phyloP scores from a whole-genome alignment of 2,329 filamentous ascomycete species.

The Hypoxylon rubiginosum region DNA sequence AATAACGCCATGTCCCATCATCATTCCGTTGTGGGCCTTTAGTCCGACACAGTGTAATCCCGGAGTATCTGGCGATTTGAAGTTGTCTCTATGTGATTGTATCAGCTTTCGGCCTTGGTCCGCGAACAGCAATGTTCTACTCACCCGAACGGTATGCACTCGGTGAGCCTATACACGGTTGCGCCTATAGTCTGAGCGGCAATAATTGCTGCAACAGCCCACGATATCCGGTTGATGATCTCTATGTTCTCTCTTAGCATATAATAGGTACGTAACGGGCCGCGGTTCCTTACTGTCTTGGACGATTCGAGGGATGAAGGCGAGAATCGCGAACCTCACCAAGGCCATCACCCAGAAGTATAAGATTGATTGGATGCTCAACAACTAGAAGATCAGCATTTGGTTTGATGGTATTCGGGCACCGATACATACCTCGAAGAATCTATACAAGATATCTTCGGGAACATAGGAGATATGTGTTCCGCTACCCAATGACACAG shows the following conservation, averaged over 20 bases:
- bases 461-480: slow-evolving; percentile 39
- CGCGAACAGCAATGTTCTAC: neutral
- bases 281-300: slow-evolving; percentile 50
- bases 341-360: slow-evolving; percentile 53
- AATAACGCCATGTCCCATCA: slow-evolving; percentile 52
- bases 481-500: slow-evolving; percentile 44
- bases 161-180: slow-evolving; percentile 35
- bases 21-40: slow-evolving; percentile 48
- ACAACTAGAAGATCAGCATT: slow-evolving; percentile 36
- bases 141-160: slow-evolving; percentile 32
- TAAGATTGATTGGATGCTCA: slow-evolving; percentile 43
- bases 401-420: neutral
- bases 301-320: slow-evolving; percentile 53
- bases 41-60: slow-evolving; percentile 47
- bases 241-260: slow-evolving; percentile 25
- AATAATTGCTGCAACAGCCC: slow-evolving; percentile 27
- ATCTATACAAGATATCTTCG: slow-evolving; percentile 27
- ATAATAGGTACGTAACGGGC: neutral
- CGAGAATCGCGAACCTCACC: slow-evolving; percentile 53
- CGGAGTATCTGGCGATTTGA: slow-evolving; percentile 37
- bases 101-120: neutral
- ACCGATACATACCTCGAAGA: slow-evolving; percentile 35
- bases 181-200: slow-evolving; percentile 31
- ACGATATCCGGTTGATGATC: slow-evolving; percentile 15
- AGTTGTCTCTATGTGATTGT: slow-evolving; percentile 33